Base-by-base conservation (phyloP, 129 eudicot genomes). In the Cynara cardunculus region DNA sequence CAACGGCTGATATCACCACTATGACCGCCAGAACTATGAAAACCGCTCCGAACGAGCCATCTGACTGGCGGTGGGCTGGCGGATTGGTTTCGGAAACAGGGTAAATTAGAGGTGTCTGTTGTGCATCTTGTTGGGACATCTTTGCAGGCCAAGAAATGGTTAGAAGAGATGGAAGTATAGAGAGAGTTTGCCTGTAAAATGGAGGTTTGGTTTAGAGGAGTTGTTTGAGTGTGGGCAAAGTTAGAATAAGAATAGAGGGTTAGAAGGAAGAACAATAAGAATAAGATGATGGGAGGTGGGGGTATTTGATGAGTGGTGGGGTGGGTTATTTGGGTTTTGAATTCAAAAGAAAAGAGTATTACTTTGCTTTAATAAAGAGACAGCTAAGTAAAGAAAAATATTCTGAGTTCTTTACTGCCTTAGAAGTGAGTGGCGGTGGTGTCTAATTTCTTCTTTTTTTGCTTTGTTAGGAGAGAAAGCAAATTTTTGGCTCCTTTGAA, bases 401-500 rank as follows among this genome's bases (percentile, higher is more conserved):
- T 76, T 84, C 78, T 69, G 73, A 68, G 39, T 80, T 84, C 77
- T 66, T 79, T 84, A 75, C 81, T 80, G 87, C 87, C 65, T 70
- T 74, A 74, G 12, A 80, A 71, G 81, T 84, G 78, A 71, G 86
- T 83, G 62, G 86, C 78, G 62, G 83, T 83, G 86, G n/a, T 77
- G 86, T 83, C 79, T 83, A 26, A 83, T 83, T 74, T 71, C 61
- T 70, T 76, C 84, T 80, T 75, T 80, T 80, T 80, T 68, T 85
- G 87, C 87, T 85, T 80, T 85, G 87, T 75, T 80, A 80, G 62
- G 81, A 85, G 87, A 80, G 82, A 85, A 80, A 80, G 85, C 78
- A 85, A 72, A 72, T 80, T 80, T 80, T 85, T 85, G 85, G 87
- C 85, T 79, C 85, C 84, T 84, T 85, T 85, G 75, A 80, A 71